Percentiles rank a stretch among this genome's conserved stretches.
Evolutionary conservation across 345 rosid genomes (phyloP).

Genomic region (Rhizophora apiculata): DNA sequence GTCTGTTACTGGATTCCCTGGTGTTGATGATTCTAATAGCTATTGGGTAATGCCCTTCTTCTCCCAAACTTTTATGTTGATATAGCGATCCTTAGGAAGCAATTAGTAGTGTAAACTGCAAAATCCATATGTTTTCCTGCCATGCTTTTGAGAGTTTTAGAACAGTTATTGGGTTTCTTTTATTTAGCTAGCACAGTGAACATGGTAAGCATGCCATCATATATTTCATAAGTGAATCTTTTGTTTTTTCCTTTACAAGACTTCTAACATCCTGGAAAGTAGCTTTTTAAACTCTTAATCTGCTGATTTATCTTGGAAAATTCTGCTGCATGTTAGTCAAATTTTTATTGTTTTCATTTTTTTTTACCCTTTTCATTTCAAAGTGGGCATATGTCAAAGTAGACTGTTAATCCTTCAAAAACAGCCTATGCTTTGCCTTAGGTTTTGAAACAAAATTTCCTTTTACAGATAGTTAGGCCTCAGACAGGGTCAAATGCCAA

Average conservation of each 20-base stretch:
- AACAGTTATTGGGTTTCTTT: neutral
- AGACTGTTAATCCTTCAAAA: neutral
- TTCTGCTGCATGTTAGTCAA: neutral
- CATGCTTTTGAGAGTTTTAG: no score
- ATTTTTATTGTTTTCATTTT: no score
- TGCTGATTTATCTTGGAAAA: neutral
- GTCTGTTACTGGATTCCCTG: slow-evolving; percentile 89
- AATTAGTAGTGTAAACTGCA: neutral
- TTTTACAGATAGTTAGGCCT: slow-evolving; percentile 73
- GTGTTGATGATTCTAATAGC: slow-evolving; percentile 86
- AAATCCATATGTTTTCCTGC: no score
- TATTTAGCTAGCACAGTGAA: neutral
- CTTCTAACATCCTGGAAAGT: neutral
- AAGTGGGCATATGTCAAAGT: neutral
- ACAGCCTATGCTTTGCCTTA: neutral
- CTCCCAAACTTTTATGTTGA: neutral
- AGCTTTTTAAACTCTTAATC: neutral
- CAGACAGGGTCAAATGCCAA: slow-evolving; percentile 48
- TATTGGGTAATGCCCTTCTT: slow-evolving; percentile 67
- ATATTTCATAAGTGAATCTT: neutral
- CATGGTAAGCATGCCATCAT: neutral
- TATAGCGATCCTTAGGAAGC: neutral
- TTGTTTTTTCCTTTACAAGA: neutral
- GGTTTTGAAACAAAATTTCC: neutral
- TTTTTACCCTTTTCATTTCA: neutral